phyloP scores from a whole-genome alignment of 441 rosid species.

The Macaranga tanarius region DNA sequence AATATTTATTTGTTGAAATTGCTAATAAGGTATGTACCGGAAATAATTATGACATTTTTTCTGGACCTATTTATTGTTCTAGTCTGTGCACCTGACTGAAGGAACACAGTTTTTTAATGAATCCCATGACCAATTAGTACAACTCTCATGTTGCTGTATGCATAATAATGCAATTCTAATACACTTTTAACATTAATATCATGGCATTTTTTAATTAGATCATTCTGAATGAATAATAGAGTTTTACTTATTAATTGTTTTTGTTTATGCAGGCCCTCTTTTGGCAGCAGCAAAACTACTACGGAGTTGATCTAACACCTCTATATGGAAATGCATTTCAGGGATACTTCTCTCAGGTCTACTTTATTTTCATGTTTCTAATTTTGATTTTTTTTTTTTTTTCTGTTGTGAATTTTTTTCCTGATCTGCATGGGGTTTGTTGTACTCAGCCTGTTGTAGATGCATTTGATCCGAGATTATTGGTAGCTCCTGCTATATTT shows the following conservation, averaged over 20 bases:
- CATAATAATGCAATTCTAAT: not conserved
- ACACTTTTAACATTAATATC: not conserved
- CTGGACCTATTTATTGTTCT: not conserved
- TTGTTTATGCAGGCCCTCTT: conserved; percentile 65
- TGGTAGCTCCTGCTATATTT: conserved; percentile 74
- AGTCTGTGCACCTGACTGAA: not conserved
- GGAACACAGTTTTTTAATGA: not conserved
- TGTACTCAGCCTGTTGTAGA: conserved; percentile 88
- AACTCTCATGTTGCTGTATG: conserved; percentile 6
- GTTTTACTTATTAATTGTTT: not conserved
- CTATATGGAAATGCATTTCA: conserved; percentile 75
- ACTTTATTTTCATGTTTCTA: conserved; percentile 4
- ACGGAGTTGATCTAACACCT: conserved; percentile 85
- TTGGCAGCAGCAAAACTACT: conserved; percentile 94
- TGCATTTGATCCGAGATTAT: conserved; percentile 96
- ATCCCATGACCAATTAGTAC: not conserved
- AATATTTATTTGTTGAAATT: conserved; percentile 83
- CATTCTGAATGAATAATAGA: not conserved
- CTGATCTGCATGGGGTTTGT: conserved; percentile 18
- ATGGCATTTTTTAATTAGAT: not conserved
- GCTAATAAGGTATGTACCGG: conserved; percentile 81
- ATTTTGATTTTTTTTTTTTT: not conserved
- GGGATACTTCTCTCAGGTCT: conserved; percentile 95
- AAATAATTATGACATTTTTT: conserved; percentile 8
- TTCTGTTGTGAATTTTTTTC: conserved; percentile 1